These are phyloP conservation scores for Pseudohyphozyma bogoriensis DNA, from an alignment of 768 basidiomycete species.

Conservation along the genomic window DNA sequence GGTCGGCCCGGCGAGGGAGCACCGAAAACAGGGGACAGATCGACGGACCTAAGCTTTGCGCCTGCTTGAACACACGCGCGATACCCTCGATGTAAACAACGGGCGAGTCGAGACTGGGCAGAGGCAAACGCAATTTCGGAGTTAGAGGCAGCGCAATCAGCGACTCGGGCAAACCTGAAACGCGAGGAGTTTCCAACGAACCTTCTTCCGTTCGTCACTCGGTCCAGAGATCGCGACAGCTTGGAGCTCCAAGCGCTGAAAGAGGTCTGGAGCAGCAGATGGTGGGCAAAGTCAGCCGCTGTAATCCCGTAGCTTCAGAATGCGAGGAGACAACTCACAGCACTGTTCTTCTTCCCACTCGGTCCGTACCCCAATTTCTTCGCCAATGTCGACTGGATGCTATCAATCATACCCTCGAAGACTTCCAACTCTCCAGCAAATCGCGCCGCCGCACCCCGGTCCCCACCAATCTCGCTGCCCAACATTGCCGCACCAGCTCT, in stretches of 20 bases:
- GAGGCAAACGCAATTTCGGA: not conserved
- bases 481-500: constrained; percentile 51
- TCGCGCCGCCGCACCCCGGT: constrained; percentile 46
- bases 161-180: not conserved
- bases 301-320: not conserved
- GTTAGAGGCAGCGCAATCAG: too few relatives aligned
- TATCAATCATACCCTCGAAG: constrained; percentile 67
- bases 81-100: constrained; percentile 70
- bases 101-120: constrained; percentile 69
- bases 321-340: constrained; percentile 15
- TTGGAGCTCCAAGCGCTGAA: constrained; percentile 30
- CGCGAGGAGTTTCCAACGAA: too few relatives aligned
- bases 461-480: constrained; percentile 2
- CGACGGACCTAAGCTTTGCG: constrained; percentile 45
- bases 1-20: too few relatives aligned
- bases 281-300: not conserved
- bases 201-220: constrained; percentile 31
- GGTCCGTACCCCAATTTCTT: constrained; percentile 41
- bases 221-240: constrained; percentile 25
- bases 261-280: constrained; percentile 13
- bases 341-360: constrained; percentile 68
- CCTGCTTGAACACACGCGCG: constrained; percentile 58
- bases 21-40: not conserved
- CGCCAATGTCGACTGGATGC: constrained; percentile 39
- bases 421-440: constrained; percentile 82